Evolutionary conservation across 1,139 yeast species (phyloP), one percentile per base, ranked within the genome.

Genomic region (Lodderomyces oxycetoniae): DNA sequence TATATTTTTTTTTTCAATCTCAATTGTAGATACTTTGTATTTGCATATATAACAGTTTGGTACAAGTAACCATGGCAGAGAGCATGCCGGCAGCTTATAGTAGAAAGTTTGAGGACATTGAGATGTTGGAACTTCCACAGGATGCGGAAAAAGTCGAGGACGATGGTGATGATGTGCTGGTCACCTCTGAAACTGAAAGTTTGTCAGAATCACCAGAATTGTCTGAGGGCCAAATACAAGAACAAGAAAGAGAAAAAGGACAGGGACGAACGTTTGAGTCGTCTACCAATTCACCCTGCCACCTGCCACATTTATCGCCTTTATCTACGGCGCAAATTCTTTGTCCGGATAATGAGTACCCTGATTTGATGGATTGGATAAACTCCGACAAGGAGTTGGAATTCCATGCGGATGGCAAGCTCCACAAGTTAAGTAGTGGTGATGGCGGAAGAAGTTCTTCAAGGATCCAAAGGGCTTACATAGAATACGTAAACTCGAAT

Each of bases 41-140:
- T n/a, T n/a, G n/a, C n/a, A n/a, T n/a, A n/a, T n/a, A n/a, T n/a
- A n/a, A n/a, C n/a, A n/a, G n/a, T n/a, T n/a, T n/a, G n/a, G n/a
- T n/a, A n/a, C n/a, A n/a, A n/a, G n/a, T n/a, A n/a, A n/a, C n/a
- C n/a, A n/a, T n/a, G n/a, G n/a, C n/a, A n/a, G 10, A 20, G 22
- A 20, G 10, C 7, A 20, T 20, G 7, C 9, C 22, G 10, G 10
- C 22, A 20, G 10, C n/a, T n/a, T n/a, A n/a, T n/a, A n/a, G n/a
- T n/a, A 20, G n/a, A 9, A 20, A 20, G 23, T 20, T 20, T 20
- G 23, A 20, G 23, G 23, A 20, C 23, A n/a, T 20, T 22, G 74
- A 67, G 40, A 66, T 67, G 73, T 53, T 69, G 33, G 73, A 67
- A 31, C 59, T 68, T 17, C 71, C 70, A 1, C 6, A 10, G 6